Conservation (phyloP, 169 alveolate species). For the Plasmodium berghei region DNA sequence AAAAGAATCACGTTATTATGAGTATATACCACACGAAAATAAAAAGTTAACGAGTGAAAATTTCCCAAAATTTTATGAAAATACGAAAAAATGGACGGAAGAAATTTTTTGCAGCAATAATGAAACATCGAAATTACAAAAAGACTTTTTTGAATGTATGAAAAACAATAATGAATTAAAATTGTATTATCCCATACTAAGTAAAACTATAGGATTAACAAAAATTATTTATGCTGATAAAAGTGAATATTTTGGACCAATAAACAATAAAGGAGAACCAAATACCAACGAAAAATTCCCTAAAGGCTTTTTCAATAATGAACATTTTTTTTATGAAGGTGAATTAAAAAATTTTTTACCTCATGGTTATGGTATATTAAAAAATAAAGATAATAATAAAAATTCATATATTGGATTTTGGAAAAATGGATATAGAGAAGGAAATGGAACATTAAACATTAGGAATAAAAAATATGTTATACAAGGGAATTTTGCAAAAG, state of each 20-base stretch:
- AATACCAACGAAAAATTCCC: conserved; percentile 67
- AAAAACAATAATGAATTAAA: conserved; percentile 55
- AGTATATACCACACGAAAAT: background rate
- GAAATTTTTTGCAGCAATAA: conserved; percentile 5
- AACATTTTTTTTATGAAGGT: conserved; percentile 66
- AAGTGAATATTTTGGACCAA: conserved; percentile 74
- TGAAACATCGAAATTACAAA: conserved; percentile 19
- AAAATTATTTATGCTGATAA: conserved; percentile 76
- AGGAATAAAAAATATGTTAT: conserved; percentile 61
- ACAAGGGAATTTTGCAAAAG: conserved; percentile 64
- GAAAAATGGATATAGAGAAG: conserved; percentile 78
- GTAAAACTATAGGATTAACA: conserved; percentile 42
- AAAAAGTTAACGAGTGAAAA: background rate
- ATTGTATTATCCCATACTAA: conserved; percentile 53
- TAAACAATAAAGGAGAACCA: conserved; percentile 72
- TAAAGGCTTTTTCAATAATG: conserved; percentile 67
- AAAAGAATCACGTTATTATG: background rate
- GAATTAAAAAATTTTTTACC: conserved; percentile 75
- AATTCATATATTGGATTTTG: conserved; percentile 73
- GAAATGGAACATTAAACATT: conserved; percentile 51
- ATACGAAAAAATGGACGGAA: background rate
- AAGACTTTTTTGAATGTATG: conserved; percentile 50
- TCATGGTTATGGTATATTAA: conserved; percentile 74
- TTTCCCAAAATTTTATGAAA: background rate
- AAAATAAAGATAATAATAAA: conserved; percentile 59